Percentiles rank a stretch among this genome's conserved stretches.
These are phyloP conservation scores for Salix viminalis DNA, from an alignment of 345 rosid species.

Conservation along the genomic window DNA sequence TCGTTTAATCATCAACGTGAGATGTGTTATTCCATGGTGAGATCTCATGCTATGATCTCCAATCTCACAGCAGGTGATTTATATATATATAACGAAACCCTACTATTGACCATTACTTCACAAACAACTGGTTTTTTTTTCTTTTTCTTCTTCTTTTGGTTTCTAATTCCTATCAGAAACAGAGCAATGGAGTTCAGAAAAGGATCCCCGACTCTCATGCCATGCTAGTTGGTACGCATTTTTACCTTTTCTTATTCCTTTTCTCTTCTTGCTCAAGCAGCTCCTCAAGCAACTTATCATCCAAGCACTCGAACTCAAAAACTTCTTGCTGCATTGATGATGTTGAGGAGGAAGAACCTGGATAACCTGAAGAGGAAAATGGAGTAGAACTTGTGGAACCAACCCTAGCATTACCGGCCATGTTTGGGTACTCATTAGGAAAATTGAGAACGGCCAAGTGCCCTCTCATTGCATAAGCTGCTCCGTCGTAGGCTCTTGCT, in stretches of 20 bases:
- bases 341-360: constrained; percentile 8
- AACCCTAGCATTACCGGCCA: neutral
- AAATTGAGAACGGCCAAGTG: constrained; percentile 76
- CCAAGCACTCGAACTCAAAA: constrained; percentile 72
- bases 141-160: neutral
- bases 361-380: neutral
- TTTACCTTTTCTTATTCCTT: constrained; percentile 21
- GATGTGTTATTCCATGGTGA: neutral
- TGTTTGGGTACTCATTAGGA: constrained; percentile 59
- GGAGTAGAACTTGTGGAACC: constrained; percentile 4
- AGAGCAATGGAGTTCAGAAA: neutral
- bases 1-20: neutral
- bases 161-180: neutral
- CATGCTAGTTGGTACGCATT: neutral
- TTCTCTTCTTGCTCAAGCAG: constrained; percentile 65
- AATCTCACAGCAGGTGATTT: neutral
- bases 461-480: constrained; percentile 85
- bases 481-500: constrained; percentile 81
- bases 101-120: neutral
- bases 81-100: neutral
- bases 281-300: constrained; percentile 72
- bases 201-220: neutral
- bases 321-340: constrained; percentile 41
- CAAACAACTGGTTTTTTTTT: neutral
- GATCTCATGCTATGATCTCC: neutral